These are phyloP conservation scores for Phaeotremella fagi DNA, from an alignment of 768 basidiomycete genomes.

Conservation along the genomic window DNA sequence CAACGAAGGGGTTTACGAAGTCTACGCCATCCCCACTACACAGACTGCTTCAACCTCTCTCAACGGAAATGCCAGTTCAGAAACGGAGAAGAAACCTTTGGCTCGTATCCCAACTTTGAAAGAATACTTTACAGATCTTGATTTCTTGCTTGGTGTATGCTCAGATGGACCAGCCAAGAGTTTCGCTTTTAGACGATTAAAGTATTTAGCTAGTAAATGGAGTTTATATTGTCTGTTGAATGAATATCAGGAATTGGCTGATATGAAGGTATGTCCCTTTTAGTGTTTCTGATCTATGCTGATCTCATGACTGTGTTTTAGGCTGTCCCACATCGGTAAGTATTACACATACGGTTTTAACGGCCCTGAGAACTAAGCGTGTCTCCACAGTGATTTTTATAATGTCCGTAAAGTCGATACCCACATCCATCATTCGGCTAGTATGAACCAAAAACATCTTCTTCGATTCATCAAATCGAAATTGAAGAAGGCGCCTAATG, in stretches of 20 bases:
- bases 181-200: conserved; percentile 84
- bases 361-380: conserved; percentile 1
- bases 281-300: not conserved
- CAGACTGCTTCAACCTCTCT: not conserved
- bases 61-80: not conserved
- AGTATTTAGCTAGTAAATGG: conserved; percentile 89
- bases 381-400: conserved; percentile 88
- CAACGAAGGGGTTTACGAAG: conserved; percentile 83
- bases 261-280: conserved; percentile 74
- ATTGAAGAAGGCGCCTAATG: conserved; percentile 45
- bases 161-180: conserved; percentile 94
- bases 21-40: conserved; percentile 54
- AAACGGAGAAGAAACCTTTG: conserved; percentile 15
- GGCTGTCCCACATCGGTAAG: conserved; percentile 77
- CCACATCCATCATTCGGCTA: conserved; percentile 96
- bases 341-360: not conserved
- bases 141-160: conserved; percentile 83
- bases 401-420: conserved; percentile 98
- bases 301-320: conserved; percentile 34
- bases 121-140: conserved; percentile 95
- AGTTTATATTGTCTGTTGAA: conserved; percentile 87
- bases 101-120: conserved; percentile 55
- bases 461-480: conserved; percentile 93
- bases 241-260: conserved; percentile 86
- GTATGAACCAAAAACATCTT: conserved; percentile 99